These are phyloP conservation scores for Dendryphion nanum DNA, from an alignment of 2,329 filamentous ascomycete genomes.

Conservation along the genomic window DNA sequence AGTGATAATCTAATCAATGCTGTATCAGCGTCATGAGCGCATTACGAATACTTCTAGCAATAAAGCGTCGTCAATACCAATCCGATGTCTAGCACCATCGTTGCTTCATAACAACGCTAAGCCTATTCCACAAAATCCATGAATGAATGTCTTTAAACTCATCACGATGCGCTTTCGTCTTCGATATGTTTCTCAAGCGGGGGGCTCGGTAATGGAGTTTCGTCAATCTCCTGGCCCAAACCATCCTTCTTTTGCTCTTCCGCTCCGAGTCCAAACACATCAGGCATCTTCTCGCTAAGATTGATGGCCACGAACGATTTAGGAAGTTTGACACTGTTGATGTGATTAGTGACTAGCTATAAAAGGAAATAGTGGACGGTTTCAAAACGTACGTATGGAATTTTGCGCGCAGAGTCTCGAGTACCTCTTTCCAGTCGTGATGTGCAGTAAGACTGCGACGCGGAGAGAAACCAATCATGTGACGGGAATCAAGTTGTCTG, in stretches of 20 bases:
- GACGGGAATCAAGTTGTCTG: conserved; percentile 83
- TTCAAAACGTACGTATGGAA: conserved; percentile 73
- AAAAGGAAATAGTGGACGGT: too few relatives aligned
- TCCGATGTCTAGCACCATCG: too few relatives aligned
- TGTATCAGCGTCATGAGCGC: too few relatives aligned
- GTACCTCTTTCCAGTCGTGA: conserved; percentile 93
- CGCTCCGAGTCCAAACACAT: conserved; percentile 34
- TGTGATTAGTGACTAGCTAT: too few relatives aligned
- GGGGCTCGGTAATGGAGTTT: neutral
- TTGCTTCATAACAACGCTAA: too few relatives aligned
- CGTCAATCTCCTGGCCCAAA: neutral
- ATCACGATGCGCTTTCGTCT: too few relatives aligned
- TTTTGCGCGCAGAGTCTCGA: conserved; percentile 89
- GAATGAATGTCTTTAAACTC: too few relatives aligned
- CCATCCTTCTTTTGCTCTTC: neutral
- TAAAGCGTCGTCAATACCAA: too few relatives aligned
- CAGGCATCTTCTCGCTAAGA: conserved; percentile 48
- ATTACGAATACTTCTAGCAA: too few relatives aligned
- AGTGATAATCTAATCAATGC: too few relatives aligned
- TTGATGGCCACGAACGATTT: conserved; percentile 53
- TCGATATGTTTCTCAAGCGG: too few relatives aligned
- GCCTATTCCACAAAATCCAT: too few relatives aligned
- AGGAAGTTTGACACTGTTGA: conserved; percentile 47
- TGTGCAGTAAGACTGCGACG: conserved; percentile 86
- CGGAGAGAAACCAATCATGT: conserved; percentile 94